Base-by-base conservation (phyloP, 176 grass and related monocot genomes). In the Bonia amplexicaulis region DNA sequence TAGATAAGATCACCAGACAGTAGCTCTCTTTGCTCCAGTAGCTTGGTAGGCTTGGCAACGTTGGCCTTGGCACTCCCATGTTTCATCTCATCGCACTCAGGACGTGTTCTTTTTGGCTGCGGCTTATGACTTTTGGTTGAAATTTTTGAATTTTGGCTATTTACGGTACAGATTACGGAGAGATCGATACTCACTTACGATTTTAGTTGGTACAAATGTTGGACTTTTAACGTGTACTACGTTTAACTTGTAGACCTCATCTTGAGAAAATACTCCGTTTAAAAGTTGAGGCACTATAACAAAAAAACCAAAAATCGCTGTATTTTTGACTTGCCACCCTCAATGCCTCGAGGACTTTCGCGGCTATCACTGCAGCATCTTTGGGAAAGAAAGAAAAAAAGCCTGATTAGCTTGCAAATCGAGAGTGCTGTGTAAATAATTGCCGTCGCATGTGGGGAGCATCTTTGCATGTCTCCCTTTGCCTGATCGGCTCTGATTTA, bases 401-500 rank as follows among this genome's bases (percentile, higher is more conserved):
- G 23, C 23, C 4, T 60, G 5, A 25, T 25, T 60, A 60, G 4
- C 25, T 33, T 16, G 61, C 26, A 64, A 66, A 66, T 37, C 42
- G 60, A 22, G 44, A 33, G 41, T 31, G 33, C 42, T 14, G 55
- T 77, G 40, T 44, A 59, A 86, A 82, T 77, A 64, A 88, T 68
- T 85, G 82, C 35, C 49, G 46, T 61, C 27, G 69, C 71, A 66
- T 85, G 73, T 88, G 86, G 77, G 59, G 69, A n/a, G 90, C 83
- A 89, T 92, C 86, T 80, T 59, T 51, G 23, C 40, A 16, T 49
- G 59, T 78, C 55, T n/a, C 76, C 78, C 77, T 71, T 79, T 90
- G 23, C 72, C 40, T 45, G 41, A 60, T 86, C 88, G 86, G 57
- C 58, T 42, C 79, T 27, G 53, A 71, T 55, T 58, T 81, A 76